These are phyloP conservation scores for Boletales sp. DNA, from an alignment of 768 basidiomycete genomes.

Conservation along the genomic window DNA sequence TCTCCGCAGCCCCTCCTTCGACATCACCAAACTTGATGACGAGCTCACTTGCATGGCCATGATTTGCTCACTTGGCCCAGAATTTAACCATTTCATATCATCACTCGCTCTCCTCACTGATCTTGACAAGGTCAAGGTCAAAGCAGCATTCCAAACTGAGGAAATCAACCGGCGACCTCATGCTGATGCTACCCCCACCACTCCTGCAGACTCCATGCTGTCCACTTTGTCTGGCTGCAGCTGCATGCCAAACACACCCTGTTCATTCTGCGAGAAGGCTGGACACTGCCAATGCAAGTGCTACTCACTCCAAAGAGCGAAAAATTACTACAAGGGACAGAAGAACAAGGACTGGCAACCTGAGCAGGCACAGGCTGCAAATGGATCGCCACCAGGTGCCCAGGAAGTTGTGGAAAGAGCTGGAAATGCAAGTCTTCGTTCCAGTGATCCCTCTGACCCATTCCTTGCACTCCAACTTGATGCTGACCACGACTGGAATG, in stretches of 20 bases:
- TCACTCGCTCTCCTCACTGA: slow-evolving; percentile 6
- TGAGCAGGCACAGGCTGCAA: not conserved
- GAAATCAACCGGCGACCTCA: not conserved
- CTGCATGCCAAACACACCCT: not conserved
- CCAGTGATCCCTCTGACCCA: not conserved
- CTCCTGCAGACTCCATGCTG: not conserved
- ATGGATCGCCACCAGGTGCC: not conserved
- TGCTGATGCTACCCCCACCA: not conserved
- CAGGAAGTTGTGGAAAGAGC: not conserved
- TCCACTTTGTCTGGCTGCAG: not conserved
- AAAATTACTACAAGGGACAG: not conserved
- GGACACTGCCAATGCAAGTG: slow-evolving; percentile 2
- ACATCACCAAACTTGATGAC: not conserved
- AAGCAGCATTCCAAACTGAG: not conserved
- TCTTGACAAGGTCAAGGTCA: slow-evolving; percentile 8
- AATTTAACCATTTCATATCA: slow-evolving; percentile 10
- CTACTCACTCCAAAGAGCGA: not conserved
- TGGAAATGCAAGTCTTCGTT: too few relatives aligned
- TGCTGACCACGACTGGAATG: slow-evolving; percentile 1
- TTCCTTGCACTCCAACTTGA: not conserved
- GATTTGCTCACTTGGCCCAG: slow-evolving; percentile 4
- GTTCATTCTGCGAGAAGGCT: not conserved
- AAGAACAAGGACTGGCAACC: not conserved
- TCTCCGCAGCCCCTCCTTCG: not conserved
- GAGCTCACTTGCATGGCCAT: slow-evolving; percentile 10